phyloP scores from a whole-genome alignment of 768 basidiomycete genomes.

The Agaricus subrufescens region DNA sequence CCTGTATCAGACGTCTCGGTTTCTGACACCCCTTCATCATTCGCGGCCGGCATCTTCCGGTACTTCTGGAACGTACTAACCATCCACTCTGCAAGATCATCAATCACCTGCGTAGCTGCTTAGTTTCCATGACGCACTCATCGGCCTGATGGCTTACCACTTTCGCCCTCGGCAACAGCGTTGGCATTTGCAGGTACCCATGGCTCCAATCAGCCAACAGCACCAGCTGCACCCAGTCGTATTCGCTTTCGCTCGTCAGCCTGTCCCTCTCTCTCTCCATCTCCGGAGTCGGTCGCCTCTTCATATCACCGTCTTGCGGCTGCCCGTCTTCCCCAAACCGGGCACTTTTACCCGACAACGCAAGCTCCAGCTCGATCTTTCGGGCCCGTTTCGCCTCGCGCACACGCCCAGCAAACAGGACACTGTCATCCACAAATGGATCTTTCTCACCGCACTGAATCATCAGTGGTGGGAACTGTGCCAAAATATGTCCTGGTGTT shows the following conservation, averaged over 20 bases:
- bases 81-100: conserved; percentile 90
- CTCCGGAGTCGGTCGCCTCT: conserved; percentile 24
- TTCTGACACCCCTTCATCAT: conserved; percentile 16
- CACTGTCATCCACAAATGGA: conserved; percentile 95
- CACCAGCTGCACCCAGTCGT: conserved; percentile 93
- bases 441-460: conserved; percentile 94
- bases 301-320: conserved; percentile 47
- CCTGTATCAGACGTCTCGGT: conserved; percentile 67
- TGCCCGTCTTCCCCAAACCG: conserved; percentile 58
- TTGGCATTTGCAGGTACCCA: conserved; percentile 94
- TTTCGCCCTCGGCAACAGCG: conserved; percentile 77
- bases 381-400: conserved; percentile 89
- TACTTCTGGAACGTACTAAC: conserved; percentile 61
- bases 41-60: conserved; percentile 12
- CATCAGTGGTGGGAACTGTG: conserved; percentile 89
- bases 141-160: conserved; percentile 31
- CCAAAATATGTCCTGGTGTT: conserved; percentile 76
- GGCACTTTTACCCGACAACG: conserved; percentile 56
- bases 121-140: neutral
- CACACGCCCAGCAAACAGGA: conserved; percentile 94
- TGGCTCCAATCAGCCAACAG: conserved; percentile 97
- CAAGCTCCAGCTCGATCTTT: conserved; percentile 65
- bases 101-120: conserved; percentile 45
- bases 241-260: conserved; percentile 68
- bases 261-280: conserved; percentile 57